Conservation (phyloP, 495 filamentous ascomycete species). For the Penicillium daleae region DNA sequence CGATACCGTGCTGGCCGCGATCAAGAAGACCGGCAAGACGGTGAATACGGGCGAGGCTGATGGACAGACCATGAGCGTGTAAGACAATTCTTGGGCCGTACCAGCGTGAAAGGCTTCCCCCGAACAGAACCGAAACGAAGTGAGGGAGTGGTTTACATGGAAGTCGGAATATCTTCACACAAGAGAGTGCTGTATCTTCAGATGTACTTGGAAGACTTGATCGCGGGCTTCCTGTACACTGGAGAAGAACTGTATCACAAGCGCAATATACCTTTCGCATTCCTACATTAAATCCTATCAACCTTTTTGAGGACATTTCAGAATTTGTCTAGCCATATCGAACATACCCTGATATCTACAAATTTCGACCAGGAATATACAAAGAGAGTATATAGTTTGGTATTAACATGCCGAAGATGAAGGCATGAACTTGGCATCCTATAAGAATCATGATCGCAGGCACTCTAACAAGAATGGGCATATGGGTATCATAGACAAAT, state of each 20-base stretch:
- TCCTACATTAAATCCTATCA: background rate
- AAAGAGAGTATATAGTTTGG: background rate
- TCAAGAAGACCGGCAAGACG: conserved; percentile 94
- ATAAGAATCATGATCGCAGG: conserved; percentile 11
- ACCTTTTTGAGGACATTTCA: too few relatives aligned
- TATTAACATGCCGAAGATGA: background rate
- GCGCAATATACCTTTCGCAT: conserved; percentile 17
- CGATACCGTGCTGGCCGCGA: conserved; percentile 80
- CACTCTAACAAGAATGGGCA: conserved; percentile 29
- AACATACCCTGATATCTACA: background rate
- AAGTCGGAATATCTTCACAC: background rate
- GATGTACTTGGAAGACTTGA: background rate
- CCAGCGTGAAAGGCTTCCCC: background rate
- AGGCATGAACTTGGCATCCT: background rate
- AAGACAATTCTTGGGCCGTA: background rate
- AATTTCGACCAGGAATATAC: background rate
- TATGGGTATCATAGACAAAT: conserved; percentile 40
- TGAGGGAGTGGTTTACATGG: background rate
- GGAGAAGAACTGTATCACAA: conserved; percentile 3
- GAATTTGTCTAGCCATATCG: background rate
- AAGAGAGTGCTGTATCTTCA: background rate
- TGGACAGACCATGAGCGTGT: conserved; percentile 44
- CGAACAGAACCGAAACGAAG: background rate
- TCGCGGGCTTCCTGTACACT: background rate
- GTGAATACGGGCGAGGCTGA: conserved; percentile 75